Percentiles rank a stretch among this genome's conserved stretches.
phyloP scores from a whole-genome alignment of 2,329 filamentous ascomycete genomes.

The Emydomyces testavorans region DNA sequence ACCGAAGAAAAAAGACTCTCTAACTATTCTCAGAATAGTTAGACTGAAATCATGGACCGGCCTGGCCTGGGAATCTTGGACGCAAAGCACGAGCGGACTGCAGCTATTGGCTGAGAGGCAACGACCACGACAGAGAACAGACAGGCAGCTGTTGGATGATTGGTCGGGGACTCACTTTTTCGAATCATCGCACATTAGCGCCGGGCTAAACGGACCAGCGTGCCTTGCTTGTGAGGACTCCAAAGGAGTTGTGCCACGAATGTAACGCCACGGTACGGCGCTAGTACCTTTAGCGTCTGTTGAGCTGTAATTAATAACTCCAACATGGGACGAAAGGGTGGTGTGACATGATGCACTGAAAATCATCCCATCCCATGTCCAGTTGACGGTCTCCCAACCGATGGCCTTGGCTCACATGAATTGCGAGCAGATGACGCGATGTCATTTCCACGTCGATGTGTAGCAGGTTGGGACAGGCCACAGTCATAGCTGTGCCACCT shows the following conservation, averaged over 20 bases:
- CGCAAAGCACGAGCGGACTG: too few species aligned
- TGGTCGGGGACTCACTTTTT: not conserved
- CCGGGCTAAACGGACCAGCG: too few species aligned
- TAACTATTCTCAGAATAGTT: not conserved
- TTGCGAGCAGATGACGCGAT: too few species aligned
- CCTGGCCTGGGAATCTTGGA: too few species aligned
- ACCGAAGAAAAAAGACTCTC: not conserved
- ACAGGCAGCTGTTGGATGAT: not conserved
- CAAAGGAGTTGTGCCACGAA: not conserved
- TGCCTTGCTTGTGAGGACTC: not conserved
- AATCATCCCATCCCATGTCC: not conserved
- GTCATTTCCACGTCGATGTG: too few species aligned
- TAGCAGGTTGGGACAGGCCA: too few species aligned
- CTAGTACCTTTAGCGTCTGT: not conserved
- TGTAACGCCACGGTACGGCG: constrained; percentile 4
- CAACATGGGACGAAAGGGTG: constrained; percentile 5
- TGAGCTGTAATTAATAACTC: constrained; percentile 6
- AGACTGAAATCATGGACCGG: not conserved
- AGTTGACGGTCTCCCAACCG: too few species aligned
- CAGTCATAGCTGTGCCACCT: too few species aligned
- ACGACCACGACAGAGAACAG: not conserved
- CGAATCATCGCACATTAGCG: too few species aligned
- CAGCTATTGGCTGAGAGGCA: too few species aligned
- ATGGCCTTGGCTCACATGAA: too few species aligned
- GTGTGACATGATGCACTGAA: not conserved